Conservation (phyloP, 1,284 basidiomycete genomes). For the Stygiomarasmius scandens region DNA sequence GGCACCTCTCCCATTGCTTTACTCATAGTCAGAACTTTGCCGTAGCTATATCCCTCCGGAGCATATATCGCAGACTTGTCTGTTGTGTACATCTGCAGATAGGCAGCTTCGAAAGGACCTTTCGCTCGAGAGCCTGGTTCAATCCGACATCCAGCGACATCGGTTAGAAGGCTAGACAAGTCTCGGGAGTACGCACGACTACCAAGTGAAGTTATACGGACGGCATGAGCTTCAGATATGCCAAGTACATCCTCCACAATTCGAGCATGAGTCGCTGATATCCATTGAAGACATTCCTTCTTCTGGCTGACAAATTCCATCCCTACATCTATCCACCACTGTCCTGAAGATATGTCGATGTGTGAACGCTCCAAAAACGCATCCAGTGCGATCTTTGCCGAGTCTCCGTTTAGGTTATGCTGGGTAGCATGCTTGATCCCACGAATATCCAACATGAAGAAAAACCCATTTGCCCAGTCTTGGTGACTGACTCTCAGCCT, state of each 20-base stretch:
- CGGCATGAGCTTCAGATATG: neutral
- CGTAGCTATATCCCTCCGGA: neutral
- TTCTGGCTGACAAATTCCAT: neutral
- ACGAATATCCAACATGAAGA: too few relatives aligned
- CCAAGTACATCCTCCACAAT: neutral
- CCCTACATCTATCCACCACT: neutral
- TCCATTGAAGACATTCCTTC: neutral
- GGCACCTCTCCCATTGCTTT: neutral
- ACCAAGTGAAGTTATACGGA: neutral
- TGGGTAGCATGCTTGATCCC: slow-evolving; percentile 24
- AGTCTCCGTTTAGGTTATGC: slow-evolving; percentile 11
- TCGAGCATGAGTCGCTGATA: neutral
- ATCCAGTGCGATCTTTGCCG: neutral
- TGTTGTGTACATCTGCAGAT: neutral
- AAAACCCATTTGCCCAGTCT: too few relatives aligned
- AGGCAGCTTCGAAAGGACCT: neutral
- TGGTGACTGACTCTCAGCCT: too few relatives aligned
- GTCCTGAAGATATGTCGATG: neutral
- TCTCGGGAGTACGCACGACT: neutral
- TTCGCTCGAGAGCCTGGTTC: slow-evolving; percentile 12
- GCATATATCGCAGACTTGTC: neutral
- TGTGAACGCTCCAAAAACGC: neutral
- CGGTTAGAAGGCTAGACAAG: neutral
- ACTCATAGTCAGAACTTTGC: neutral
- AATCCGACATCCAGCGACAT: neutral